Evolutionary conservation across 2,329 filamentous ascomycete genomes (phyloP), one percentile per base, ranked within the genome.

Genomic region (Epichloe gansuensis): DNA sequence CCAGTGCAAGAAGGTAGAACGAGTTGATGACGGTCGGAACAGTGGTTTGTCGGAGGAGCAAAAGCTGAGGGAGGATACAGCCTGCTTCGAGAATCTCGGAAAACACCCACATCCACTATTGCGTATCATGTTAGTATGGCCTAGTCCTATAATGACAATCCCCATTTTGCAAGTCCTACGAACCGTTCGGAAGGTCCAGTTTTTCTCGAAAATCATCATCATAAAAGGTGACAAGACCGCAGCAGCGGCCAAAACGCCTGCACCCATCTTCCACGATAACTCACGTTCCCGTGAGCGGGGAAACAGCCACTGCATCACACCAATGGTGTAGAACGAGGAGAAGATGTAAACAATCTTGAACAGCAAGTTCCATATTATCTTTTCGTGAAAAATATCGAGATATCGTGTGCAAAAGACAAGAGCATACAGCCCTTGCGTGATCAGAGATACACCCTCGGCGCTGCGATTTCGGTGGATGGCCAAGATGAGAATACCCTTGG

Each of bases 1-100:
- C 91, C 1, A 96, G 79, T 0, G 89, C 82, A 48, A 93, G 74
- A 51, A 97, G 85, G 68, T 97, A 97, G 71, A 87, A 95, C n/a
- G 88, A 95, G 66, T 95, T 88, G 69, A 97, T 90, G 46, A 96
- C 91, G 47, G 91, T 97, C 0, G 91, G 91, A 0, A 96, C 89
- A 27, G 84, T 89, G n/a, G 91, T 96, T 68, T 96, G 89, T 54
- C 91, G 87, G 13, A 97, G 81, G 43, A 96, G 82, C 5, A 96
- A 79, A 1, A 97, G 82, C 66, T 97, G 91, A 0, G 91, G 91
- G 21, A 97, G 81, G 36, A 96, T 81, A 66, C 87, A 93, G 55
- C 94, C 81, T 36, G 89, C 91, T 70, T 97, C 91, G 62, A 97
- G 84, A 58, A 95, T 85, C 60, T 93, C 83, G 35, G 88, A 95